phyloP scores from a whole-genome alignment of 331 rosid genomes.

The Acacia pycnantha region DNA sequence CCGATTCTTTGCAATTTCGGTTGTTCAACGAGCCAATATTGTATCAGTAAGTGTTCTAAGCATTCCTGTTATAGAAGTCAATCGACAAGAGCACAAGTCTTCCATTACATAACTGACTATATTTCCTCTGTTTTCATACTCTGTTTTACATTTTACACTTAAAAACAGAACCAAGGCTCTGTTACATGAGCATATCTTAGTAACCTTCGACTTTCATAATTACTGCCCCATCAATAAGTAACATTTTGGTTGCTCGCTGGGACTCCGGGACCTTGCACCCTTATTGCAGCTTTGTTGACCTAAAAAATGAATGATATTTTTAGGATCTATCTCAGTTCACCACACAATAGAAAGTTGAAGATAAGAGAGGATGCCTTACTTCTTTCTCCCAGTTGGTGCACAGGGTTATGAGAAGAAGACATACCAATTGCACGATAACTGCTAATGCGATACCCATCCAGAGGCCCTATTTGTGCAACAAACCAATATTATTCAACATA shows the following conservation, averaged over 20 bases:
- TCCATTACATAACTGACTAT: not conserved
- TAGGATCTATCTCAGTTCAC: not conserved
- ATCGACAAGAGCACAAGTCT: not conserved
- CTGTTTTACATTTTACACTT: not conserved
- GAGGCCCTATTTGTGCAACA: conserved; percentile 44
- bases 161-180: not conserved
- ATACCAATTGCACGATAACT: conserved; percentile 46
- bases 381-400: conserved; percentile 66
- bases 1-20: not conserved
- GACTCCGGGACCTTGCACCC: conserved; percentile 19
- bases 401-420: conserved; percentile 45
- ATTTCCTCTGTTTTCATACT: not conserved
- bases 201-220: not conserved
- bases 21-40: not conserved
- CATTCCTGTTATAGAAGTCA: not conserved
- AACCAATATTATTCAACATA: not conserved
- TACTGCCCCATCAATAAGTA: not conserved
- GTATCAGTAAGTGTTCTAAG: not conserved
- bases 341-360: not conserved
- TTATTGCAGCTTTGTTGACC: conserved; percentile 28
- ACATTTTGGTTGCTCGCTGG: conserved; percentile 9
- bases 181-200: too few relatives aligned
- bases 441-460: conserved; percentile 66
- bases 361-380: conserved; percentile 28
- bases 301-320: conserved; percentile 15